Conservation (phyloP, 2,329 filamentous ascomycete species). For the Aspergillus phoenicis region DNA sequence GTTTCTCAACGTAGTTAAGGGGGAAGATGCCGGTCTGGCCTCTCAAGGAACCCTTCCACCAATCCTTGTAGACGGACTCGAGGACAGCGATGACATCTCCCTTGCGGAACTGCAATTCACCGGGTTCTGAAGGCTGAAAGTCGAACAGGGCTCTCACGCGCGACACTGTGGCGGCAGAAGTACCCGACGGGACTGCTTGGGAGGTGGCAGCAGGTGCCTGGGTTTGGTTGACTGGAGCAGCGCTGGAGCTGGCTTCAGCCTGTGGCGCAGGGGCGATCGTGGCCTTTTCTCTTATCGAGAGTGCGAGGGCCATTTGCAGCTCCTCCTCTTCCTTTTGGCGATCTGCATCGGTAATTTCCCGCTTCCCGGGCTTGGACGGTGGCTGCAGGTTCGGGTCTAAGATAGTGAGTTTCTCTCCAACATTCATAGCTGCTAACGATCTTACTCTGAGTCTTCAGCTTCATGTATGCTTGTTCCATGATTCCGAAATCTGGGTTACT, state of each 20-base stretch:
- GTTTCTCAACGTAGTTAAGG: conserved; percentile 97
- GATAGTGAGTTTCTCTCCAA: conserved; percentile 23
- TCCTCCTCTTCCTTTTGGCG: conserved; percentile 96
- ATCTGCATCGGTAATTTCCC: conserved; percentile 84
- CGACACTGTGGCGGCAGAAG: conserved; percentile 93
- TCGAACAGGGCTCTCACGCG: conserved; percentile 91
- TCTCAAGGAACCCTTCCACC: conserved; percentile 95
- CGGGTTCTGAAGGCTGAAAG: conserved; percentile 89
- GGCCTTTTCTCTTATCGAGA: conserved; percentile 86
- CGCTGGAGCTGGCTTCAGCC: conserved; percentile 40
- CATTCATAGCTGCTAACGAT: background rate
- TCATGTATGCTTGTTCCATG: conserved; percentile 93
- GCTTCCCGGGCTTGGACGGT: conserved; percentile 91
- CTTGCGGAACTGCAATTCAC: conserved; percentile 93
- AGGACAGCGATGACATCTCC: conserved; percentile 96
- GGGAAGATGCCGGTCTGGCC: conserved; percentile 98
- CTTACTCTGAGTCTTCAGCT: conserved; percentile 72
- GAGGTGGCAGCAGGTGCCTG: conserved; percentile 48
- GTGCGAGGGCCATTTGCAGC: conserved; percentile 88
- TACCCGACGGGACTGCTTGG: conserved; percentile 72
- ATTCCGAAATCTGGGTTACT: conserved; percentile 89
- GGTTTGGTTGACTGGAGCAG: conserved; percentile 39
- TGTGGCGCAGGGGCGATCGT: conserved; percentile 40
- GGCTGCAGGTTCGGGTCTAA: conserved; percentile 84
- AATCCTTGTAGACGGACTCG: conserved; percentile 98